phyloP scores from a whole-genome alignment of 805 yeast species.

The Myxozyma sirexii region DNA sequence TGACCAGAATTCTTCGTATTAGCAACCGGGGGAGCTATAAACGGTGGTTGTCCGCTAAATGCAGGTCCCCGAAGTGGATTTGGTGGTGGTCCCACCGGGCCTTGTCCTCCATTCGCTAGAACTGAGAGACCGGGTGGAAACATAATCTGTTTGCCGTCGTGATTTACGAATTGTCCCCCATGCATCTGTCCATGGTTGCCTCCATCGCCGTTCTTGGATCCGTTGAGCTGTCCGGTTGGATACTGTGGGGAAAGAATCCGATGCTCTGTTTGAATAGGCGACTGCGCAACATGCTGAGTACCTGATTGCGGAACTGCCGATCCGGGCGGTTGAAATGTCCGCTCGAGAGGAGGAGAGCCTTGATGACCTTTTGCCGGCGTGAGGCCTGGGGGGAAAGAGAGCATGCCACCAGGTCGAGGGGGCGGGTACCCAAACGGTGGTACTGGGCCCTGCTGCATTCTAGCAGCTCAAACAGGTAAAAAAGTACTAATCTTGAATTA shows the following conservation, averaged over 20 bases:
- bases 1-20: background rate
- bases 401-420: background rate
- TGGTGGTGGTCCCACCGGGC: too few relatives aligned
- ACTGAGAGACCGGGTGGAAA: background rate
- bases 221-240: background rate
- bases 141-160: background rate
- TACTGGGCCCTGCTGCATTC: constrained; percentile 4
- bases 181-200: background rate
- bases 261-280: background rate
- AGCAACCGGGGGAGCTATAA: background rate
- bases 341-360: background rate
- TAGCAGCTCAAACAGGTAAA: background rate
- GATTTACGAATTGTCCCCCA: background rate
- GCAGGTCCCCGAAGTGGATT: background rate
- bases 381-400: background rate
- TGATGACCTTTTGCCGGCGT: background rate
- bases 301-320: background rate
- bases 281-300: background rate
- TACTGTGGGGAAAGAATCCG: background rate
- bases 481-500: too few relatives aligned
- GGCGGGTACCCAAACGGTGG: constrained; percentile 1
- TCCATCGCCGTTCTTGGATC: background rate
- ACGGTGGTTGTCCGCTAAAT: background rate
- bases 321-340: background rate
- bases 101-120: background rate